Percentiles rank a stretch among this genome's conserved stretches.
Conservation (phyloP, 2,329 filamentous ascomycete genomes). For the Penicillium paneum region DNA sequence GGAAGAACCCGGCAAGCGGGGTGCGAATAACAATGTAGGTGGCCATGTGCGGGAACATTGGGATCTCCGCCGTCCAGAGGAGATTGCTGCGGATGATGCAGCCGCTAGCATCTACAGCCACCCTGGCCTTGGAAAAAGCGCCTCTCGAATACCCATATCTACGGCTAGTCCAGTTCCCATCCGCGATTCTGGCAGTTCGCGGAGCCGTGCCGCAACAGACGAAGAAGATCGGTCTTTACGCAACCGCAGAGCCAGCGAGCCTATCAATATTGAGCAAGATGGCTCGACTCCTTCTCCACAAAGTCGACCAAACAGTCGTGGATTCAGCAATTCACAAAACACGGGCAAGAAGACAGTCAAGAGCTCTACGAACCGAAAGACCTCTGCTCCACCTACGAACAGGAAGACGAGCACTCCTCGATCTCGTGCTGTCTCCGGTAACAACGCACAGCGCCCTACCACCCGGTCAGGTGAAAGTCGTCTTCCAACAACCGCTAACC, state of each 20-base stretch:
- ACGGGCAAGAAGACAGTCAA: conserved; percentile 34
- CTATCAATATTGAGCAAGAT: conserved; percentile 27
- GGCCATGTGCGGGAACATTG: conserved; percentile 54
- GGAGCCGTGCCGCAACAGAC: conserved; percentile 57
- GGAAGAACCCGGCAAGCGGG: conserved; percentile 38
- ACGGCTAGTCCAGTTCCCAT: conserved; percentile 76
- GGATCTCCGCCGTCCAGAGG: conserved; percentile 74
- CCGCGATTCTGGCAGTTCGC: conserved; percentile 65
- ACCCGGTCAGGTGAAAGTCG: conserved; percentile 59
- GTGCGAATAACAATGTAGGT: conserved; percentile 36
- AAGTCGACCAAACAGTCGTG: conserved; percentile 35
- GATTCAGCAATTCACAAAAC: conserved; percentile 25
- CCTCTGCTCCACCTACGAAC: conserved; percentile 37
- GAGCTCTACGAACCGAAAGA: conserved; percentile 35
- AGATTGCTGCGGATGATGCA: conserved; percentile 59
- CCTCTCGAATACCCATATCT: conserved; percentile 82
- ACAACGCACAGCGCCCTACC: conserved; percentile 53
- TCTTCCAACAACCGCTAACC: conserved; percentile 57
- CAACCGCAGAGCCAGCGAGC: conserved; percentile 61
- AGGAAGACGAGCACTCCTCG: conserved; percentile 41
- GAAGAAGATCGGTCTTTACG: conserved; percentile 59
- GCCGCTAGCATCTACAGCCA: conserved; percentile 51
- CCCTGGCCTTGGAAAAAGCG: conserved; percentile 56
- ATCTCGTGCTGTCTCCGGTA: conserved; percentile 34
- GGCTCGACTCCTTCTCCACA: conserved; percentile 27